phyloP scores from a whole-genome alignment of 305 asterid species.

The Fraxinus baroniana region DNA sequence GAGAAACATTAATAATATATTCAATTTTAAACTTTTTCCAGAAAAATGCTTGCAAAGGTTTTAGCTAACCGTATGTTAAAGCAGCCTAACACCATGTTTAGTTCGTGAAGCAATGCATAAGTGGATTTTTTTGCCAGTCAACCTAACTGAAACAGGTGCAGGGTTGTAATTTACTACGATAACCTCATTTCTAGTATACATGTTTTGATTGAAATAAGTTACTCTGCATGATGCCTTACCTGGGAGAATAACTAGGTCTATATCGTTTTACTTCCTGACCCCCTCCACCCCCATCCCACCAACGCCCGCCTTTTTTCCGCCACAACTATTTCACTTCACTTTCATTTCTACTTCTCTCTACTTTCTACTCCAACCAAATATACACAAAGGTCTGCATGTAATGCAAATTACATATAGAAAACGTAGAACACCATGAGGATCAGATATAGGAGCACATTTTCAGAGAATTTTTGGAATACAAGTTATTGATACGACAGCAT shows the following conservation, averaged over 20 bases:
- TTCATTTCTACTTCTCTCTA: background rate
- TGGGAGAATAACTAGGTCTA: too few relatives aligned
- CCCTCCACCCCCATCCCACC: too few relatives aligned
- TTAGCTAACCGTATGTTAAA: background rate
- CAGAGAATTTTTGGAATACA: background rate
- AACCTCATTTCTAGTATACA: background rate
- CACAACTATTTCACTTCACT: background rate
- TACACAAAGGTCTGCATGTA: background rate
- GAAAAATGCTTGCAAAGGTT: background rate
- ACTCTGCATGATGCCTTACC: background rate
- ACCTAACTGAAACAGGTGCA: background rate
- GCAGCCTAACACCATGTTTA: background rate
- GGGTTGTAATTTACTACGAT: background rate
- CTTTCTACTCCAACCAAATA: background rate
- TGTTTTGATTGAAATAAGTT: background rate
- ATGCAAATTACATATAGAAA: background rate
- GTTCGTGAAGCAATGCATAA: background rate
- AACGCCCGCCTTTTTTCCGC: background rate
- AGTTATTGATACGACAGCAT: too few relatives aligned
- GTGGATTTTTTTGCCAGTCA: background rate
- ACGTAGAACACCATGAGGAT: background rate
- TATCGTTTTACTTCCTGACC: too few relatives aligned
- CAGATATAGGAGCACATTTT: background rate
- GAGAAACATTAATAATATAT: background rate
- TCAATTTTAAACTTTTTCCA: background rate